These are phyloP conservation scores for Arachnomyces sp. DNA, from an alignment of 2,329 filamentous ascomycete genomes.

Conservation along the genomic window DNA sequence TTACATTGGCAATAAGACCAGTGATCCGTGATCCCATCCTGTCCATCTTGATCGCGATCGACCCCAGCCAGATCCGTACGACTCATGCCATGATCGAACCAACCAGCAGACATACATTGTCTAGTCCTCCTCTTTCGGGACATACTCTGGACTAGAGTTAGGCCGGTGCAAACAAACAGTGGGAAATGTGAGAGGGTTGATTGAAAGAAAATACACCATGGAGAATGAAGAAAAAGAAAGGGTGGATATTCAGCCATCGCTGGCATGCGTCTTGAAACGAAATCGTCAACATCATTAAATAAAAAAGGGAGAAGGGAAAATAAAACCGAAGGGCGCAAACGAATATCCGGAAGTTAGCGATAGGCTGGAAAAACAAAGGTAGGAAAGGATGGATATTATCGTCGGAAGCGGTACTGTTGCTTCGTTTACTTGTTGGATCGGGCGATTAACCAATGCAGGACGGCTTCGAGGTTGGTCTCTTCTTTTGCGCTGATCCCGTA, in stretches of 20 bases:
- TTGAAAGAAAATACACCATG: background rate
- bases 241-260: slow-evolving; percentile 42
- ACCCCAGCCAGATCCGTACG: too few species aligned
- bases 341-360: slow-evolving; percentile 1
- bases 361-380: slow-evolving; percentile 8
- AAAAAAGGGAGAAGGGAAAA: too few species aligned
- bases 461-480: slow-evolving; percentile 95
- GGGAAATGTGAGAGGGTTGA: slow-evolving; percentile 2
- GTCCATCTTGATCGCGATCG: too few species aligned
- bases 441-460: slow-evolving; percentile 92
- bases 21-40: too few species aligned
- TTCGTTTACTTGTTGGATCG: slow-evolving; percentile 62
- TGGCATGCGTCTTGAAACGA: slow-evolving; percentile 46
- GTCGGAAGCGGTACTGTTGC: slow-evolving; percentile 7
- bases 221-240: slow-evolving; percentile 7
- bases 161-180: background rate
- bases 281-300: slow-evolving; percentile 48
- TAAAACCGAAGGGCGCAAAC: background rate
- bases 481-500: slow-evolving; percentile 99
- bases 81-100: too few species aligned
- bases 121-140: background rate
- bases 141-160: background rate
- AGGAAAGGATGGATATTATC: slow-evolving; percentile 8
- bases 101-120: background rate
- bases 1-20: too few species aligned